phyloP scores from a whole-genome alignment of 805 yeast genomes.

The Candida peoriensis region DNA sequence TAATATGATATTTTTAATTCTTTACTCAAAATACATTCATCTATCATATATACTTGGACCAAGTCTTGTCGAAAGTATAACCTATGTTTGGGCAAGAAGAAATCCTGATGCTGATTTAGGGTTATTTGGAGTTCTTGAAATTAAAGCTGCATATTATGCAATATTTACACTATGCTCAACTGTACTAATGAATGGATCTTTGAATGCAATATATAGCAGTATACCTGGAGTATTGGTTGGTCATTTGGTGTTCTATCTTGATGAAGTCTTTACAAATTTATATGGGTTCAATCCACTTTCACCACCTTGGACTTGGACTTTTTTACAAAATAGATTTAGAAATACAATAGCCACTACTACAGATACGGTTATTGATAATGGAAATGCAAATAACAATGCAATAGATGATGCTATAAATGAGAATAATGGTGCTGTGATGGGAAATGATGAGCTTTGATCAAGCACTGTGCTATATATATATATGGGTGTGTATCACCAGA shows the following conservation, averaged over 20 bases:
- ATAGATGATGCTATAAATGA: conserved; percentile 1
- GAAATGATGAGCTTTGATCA: neutral
- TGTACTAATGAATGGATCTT: conserved; percentile 1
- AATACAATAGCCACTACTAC: neutral
- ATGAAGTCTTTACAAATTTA: conserved; percentile 14
- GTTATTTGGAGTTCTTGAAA: conserved; percentile 10
- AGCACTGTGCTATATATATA: neutral
- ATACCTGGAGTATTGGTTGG: conserved; percentile 14
- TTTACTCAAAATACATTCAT: conserved; percentile 7
- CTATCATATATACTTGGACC: conserved; percentile 5
- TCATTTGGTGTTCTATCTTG: conserved; percentile 17
- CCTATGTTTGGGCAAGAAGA: conserved; percentile 17
- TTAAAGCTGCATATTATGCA: conserved; percentile 16
- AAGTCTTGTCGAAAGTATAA: conserved; percentile 9
- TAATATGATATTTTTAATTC: conserved; percentile 7
- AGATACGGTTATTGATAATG: neutral
- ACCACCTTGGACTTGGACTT: conserved; percentile 20
- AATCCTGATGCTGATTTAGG: conserved; percentile 13
- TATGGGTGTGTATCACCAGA: neutral
- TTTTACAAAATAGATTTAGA: no score
- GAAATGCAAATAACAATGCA: neutral
- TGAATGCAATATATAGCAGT: neutral
- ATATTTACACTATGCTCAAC: conserved; percentile 1
- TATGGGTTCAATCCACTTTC: conserved; percentile 18
- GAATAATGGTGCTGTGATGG: neutral